Evolutionary conservation across 495 filamentous ascomycete species (phyloP).

Genomic region (Xylaria telfairii): DNA sequence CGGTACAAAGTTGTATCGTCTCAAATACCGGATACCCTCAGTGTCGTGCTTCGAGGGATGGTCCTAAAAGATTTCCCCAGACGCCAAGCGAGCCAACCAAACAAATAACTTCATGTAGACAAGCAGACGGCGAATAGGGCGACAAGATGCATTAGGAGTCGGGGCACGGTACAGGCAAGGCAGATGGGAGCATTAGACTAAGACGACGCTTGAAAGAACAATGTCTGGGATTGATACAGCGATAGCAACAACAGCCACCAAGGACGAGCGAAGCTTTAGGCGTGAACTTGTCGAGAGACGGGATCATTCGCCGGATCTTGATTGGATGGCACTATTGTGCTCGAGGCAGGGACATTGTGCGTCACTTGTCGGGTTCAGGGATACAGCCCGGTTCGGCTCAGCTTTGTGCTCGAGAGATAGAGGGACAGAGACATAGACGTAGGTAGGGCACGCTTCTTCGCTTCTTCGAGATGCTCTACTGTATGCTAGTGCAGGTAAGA

Average conservation of each 20-base stretch:
- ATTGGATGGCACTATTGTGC: slow-evolving; percentile 10
- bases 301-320: slow-evolving; percentile 6
- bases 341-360: slow-evolving; percentile 16
- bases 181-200: not conserved
- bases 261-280: slow-evolving; percentile 5
- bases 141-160: not conserved
- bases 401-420: slow-evolving; percentile 3
- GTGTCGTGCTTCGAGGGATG: not conserved
- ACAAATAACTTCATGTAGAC: slow-evolving; percentile 6
- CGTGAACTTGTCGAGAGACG: slow-evolving; percentile 1
- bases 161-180: not conserved
- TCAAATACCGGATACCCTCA: not conserved
- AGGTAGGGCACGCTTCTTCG: too few relatives aligned
- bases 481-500: slow-evolving; percentile 2
- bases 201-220: not conserved
- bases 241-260: not conserved
- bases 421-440: not conserved
- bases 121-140: not conserved
- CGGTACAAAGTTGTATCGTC: not conserved
- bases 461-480: slow-evolving; percentile 11
- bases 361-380: slow-evolving; percentile 4
- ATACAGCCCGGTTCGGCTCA: slow-evolving; percentile 6
- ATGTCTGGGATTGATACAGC: slow-evolving; percentile 1
- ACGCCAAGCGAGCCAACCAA: slow-evolving; percentile 5
- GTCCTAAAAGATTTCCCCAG: slow-evolving; percentile 1